phyloP scores from a whole-genome alignment of 495 filamentous ascomycete genomes.

The Friedmanniomyces simplex region DNA sequence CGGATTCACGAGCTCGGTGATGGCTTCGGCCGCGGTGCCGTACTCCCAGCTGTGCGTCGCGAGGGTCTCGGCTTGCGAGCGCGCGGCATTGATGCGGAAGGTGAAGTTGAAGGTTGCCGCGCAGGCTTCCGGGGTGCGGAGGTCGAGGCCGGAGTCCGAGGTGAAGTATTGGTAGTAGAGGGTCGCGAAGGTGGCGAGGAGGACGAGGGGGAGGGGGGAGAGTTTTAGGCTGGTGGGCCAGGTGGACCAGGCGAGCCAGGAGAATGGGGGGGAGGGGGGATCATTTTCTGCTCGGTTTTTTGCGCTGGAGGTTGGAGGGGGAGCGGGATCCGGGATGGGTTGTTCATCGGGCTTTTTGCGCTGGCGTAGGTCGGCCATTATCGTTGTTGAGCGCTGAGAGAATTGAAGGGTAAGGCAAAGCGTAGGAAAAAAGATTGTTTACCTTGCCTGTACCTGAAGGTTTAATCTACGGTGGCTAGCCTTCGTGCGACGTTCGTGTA shows the following conservation, averaged over 20 bases:
- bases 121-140: not conserved
- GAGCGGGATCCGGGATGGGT: not conserved
- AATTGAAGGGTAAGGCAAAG: too few relatives aligned
- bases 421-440: too few relatives aligned
- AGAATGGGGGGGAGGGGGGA: not conserved
- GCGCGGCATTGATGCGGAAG: conserved; percentile 12
- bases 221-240: conserved; percentile 6
- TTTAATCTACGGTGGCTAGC: too few relatives aligned
- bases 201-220: not conserved
- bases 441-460: too few relatives aligned
- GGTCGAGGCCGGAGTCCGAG: not conserved
- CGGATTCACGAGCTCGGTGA: conserved; percentile 39
- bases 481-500: too few relatives aligned
- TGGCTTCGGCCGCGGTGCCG: conserved; percentile 38
- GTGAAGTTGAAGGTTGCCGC: conserved; percentile 12
- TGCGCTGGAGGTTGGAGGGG: not conserved
- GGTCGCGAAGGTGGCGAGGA: not conserved
- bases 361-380: conserved; percentile 1
- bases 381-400: too few relatives aligned
- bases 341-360: not conserved
- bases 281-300: not conserved
- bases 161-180: not conserved
- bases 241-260: not conserved
- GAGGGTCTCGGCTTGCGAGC: conserved; percentile 11
- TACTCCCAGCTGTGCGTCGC: conserved; percentile 36